Base-by-base conservation (phyloP, 2,329 filamentous ascomycete genomes). In the Botrytis galanthina region DNA sequence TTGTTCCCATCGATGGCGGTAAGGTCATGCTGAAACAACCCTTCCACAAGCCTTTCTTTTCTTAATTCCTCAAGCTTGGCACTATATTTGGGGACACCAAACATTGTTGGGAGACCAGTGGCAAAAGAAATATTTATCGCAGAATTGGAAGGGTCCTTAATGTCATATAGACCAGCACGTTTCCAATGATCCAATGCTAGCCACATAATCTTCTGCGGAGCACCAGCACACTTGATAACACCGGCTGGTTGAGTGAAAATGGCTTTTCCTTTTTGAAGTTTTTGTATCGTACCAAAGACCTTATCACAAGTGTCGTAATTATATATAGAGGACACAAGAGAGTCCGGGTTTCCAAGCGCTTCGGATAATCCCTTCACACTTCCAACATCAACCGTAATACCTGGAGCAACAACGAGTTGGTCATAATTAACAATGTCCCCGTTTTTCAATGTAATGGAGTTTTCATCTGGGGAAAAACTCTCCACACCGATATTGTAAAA, bases 151-250 rank as follows among this genome's bases (percentile, higher is more conserved):
- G 82, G 77, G 70, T 83, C 81, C 71, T 75, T 74, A 1, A 84
- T 77, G 71, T 85, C 79, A 80, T 89, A 89, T 5, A 87, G 79
- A 2, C 87, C 87, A 0, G 83, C 82, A 44, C 82, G 81, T 80
- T 86, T 88, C 88, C 88, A 90, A 80, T 87, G 81, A 78, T 90
- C 87, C 60, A 89, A 81, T 1, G 88, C 88, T 26, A 90, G 84
- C 88, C 88, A 90, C 87, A 90, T 86, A 78, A 86, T 82, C 81
- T 90, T 90, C 75, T 90, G 88, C 18, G 88, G 88, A 3, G 87
- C 88, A 61, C 88, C 88, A 3, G 88, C 88, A 75, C 88, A 90
- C 81, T 90, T 90, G 81, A 90, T 83, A 9, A 85, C 82, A 62
- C 88, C 87, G 0, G 86, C 83, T 3, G 88, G 88, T 75, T 89